Conservation (phyloP, 2,329 filamentous ascomycete genomes). For the Aspergillus phoenicis region DNA sequence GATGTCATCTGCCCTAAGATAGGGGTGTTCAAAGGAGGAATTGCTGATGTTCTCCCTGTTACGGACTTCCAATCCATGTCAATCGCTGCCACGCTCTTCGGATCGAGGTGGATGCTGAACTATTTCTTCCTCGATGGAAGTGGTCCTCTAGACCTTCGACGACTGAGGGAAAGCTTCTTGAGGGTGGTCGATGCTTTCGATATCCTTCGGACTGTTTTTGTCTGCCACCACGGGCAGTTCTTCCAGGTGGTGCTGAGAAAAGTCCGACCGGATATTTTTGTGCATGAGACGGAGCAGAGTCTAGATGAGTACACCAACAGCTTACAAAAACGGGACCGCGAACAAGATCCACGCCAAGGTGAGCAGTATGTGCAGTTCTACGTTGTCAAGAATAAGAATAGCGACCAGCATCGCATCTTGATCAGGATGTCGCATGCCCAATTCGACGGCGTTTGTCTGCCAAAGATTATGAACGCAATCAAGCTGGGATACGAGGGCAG, state of each 20-base stretch:
- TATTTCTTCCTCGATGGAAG: conserved; percentile 62
- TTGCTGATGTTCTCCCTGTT: conserved; percentile 61
- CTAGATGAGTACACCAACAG: conserved; percentile 56
- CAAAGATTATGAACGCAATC: conserved; percentile 63
- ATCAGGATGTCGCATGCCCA: conserved; percentile 69
- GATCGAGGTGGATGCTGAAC: conserved; percentile 45
- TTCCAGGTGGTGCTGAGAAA: conserved; percentile 62
- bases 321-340: conserved; percentile 59
- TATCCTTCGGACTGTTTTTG: conserved; percentile 67
- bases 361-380: conserved; percentile 65
- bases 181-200: conserved; percentile 63
- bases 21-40: conserved; percentile 53
- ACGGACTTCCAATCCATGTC: conserved; percentile 51
- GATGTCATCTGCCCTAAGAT: conserved; percentile 56
- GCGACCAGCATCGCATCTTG: conserved; percentile 51
- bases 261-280: conserved; percentile 54
- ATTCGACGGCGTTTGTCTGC: conserved; percentile 69
- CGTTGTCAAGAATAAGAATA: conserved; percentile 49
- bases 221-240: conserved; percentile 54
- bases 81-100: conserved; percentile 39
- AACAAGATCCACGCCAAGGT: conserved; percentile 59
- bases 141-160: conserved; percentile 51
- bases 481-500: conserved; percentile 55
- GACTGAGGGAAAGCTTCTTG: conserved; percentile 44
- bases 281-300: conserved; percentile 56